A percentile compares a stretch with the other conserved stretches of the same genome.
These are phyloP conservation scores for Jimgerdemannia lactiflua DNA, from an alignment of 192 early-diverging fungal genomes.

Conservation along the genomic window DNA sequence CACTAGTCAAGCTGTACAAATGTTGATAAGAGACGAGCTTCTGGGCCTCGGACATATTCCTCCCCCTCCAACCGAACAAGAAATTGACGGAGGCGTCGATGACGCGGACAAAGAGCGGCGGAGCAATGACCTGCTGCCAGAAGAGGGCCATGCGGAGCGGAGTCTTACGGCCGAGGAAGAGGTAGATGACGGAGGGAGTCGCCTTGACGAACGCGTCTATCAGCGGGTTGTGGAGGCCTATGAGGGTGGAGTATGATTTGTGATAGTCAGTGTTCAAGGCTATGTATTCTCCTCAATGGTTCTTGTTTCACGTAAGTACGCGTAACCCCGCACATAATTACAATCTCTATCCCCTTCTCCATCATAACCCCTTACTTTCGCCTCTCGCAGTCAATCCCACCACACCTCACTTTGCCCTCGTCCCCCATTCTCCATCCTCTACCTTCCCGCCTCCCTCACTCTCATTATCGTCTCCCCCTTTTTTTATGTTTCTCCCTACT, in stretches of 20 bases:
- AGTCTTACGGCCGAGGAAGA: slow-evolving; percentile 84
- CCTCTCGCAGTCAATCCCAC: no score
- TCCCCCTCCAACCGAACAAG: slow-evolving; percentile 82
- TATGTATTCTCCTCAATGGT: neutral
- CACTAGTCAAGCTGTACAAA: slow-evolving; percentile 85
- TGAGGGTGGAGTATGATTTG: neutral
- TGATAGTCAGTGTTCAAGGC: neutral
- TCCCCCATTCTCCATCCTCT: neutral
- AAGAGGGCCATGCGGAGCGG: slow-evolving; percentile 76
- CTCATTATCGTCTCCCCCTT: neutral
- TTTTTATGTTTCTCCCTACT: neutral
- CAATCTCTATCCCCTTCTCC: no score
- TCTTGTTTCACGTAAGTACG: neutral
- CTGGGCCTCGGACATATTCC: slow-evolving; percentile 64
- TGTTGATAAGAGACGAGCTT: slow-evolving; percentile 84
- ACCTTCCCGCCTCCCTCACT: neutral
- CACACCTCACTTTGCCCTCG: neutral
- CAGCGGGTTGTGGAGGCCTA: slow-evolving; percentile 74
- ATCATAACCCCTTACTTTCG: no score
- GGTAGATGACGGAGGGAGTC: slow-evolving; percentile 82
- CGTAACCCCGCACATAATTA: no score
- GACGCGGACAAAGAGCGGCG: slow-evolving; percentile 66
- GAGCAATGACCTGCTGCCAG: slow-evolving; percentile 80
- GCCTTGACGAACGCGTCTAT: slow-evolving; percentile 82
- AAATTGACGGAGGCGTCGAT: slow-evolving; percentile 70